Evolutionary conservation across 257 asterid species (phyloP).

Genomic region (Gentiana dahurica): DNA sequence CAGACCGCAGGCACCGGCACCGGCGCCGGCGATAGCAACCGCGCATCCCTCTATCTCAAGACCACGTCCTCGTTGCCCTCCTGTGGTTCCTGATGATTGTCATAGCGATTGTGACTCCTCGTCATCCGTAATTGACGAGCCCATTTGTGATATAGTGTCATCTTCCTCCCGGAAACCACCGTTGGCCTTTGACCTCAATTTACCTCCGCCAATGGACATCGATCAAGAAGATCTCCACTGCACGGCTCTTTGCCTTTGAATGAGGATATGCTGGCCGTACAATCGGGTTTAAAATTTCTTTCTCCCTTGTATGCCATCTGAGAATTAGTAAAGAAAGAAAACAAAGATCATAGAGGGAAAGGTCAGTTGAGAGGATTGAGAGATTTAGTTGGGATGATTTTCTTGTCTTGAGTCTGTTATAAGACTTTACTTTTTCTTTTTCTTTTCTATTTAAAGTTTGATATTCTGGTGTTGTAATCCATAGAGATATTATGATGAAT

Average conservation of each 20-base stretch:
- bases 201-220: conserved; percentile 29
- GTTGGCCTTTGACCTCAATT: conserved; percentile 39
- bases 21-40: conserved; percentile 13
- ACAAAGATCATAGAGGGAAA: no score
- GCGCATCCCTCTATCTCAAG: conserved; percentile 27
- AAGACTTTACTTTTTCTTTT: conserved; percentile 7
- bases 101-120: conserved; percentile 57
- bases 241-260: conserved; percentile 38
- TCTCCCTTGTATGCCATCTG: no score
- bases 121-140: conserved; percentile 43
- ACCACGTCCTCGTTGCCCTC: conserved; percentile 59
- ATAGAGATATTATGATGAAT: background rate
- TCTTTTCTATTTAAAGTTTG: conserved; percentile 7
- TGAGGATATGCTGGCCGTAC: conserved; percentile 8
- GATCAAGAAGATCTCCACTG: conserved; percentile 30
- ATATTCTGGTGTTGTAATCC: background rate
- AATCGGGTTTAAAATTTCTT: conserved; percentile 7
- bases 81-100: conserved; percentile 52
- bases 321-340: no score
- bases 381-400: no score
- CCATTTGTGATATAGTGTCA: conserved; percentile 30
- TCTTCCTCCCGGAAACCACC: conserved; percentile 24
- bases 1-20: conserved; percentile 21
- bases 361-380: no score
- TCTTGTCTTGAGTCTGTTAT: background rate